Conservation (phyloP, 257 asterid genomes). For the Asclepias syriaca region DNA sequence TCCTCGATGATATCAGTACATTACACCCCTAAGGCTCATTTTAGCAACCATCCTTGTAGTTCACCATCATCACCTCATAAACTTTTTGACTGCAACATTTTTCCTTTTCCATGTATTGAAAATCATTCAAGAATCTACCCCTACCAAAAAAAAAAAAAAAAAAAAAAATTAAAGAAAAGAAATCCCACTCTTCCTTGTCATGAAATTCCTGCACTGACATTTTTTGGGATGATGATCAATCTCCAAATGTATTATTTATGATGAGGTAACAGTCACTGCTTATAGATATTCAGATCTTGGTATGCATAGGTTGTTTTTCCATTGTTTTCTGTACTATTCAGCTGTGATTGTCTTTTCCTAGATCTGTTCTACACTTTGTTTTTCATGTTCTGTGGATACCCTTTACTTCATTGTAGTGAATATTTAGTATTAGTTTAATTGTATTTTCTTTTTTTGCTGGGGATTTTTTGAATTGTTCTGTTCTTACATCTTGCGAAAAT, state of each 20-base stretch:
- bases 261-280: neutral
- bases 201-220: neutral
- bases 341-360: conserved; percentile 11
- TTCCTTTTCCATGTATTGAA: neutral
- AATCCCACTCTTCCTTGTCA: neutral
- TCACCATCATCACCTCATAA: conserved; percentile 5
- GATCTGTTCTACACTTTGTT: conserved; percentile 21
- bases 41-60: neutral
- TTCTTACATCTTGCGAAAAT: conserved; percentile 7
- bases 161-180: neutral
- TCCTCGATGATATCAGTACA: neutral
- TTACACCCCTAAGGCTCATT: neutral
- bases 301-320: neutral
- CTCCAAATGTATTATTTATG: neutral
- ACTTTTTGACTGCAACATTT: neutral
- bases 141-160: neutral
- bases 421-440: neutral
- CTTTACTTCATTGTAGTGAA: conserved; percentile 10
- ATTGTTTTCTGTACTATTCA: neutral
- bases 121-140: neutral
- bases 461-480: neutral
- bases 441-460: neutral
- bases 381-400: conserved; percentile 14
- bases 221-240: neutral
- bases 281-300: conserved; percentile 1